These are phyloP conservation scores for Zygosaccharomyces lentus DNA, from an alignment of 805 yeast species.

Conservation along the genomic window DNA sequence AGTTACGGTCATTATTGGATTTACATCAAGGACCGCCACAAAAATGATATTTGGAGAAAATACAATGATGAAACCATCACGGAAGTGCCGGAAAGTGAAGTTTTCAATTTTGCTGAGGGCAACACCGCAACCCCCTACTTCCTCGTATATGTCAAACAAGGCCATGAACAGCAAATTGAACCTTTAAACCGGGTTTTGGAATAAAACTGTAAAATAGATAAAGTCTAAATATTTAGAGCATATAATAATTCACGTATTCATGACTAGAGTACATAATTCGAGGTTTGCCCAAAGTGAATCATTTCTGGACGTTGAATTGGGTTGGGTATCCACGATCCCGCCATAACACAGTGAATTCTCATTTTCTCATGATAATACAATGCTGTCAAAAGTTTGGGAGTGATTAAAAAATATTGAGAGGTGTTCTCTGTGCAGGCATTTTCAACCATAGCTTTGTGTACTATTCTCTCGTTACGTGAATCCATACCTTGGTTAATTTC, in stretches of 20 bases:
- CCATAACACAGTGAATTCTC: slow-evolving; percentile 82
- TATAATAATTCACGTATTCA: slow-evolving; percentile 5
- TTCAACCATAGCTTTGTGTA: slow-evolving; percentile 79
- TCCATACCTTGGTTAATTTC: slow-evolving; percentile 99
- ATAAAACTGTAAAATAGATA: neutral
- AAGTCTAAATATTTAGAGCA: slow-evolving; percentile 5
- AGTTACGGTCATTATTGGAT: slow-evolving; percentile 97
- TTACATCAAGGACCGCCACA: slow-evolving; percentile 73
- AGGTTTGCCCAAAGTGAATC: slow-evolving; percentile 37
- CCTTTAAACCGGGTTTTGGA: slow-evolving; percentile 54
- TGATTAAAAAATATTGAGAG: slow-evolving; percentile 86
- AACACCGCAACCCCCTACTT: slow-evolving; percentile 94
- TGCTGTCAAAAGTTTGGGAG: slow-evolving; percentile 83
- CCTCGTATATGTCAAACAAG: slow-evolving; percentile 74
- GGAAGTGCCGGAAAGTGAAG: slow-evolving; percentile 62
- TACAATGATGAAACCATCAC: slow-evolving; percentile 95
- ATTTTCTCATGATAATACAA: slow-evolving; percentile 72
- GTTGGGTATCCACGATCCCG: slow-evolving; percentile 46
- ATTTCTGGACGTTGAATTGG: slow-evolving; percentile 32
- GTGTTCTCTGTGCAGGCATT: slow-evolving; percentile 63
- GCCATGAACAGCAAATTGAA: slow-evolving; percentile 51
- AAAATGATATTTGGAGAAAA: slow-evolving; percentile 64
- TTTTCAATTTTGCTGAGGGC: slow-evolving; percentile 57
- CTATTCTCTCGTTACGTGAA: slow-evolving; percentile 80
- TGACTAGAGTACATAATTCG: slow-evolving; percentile 22